Evolutionary conservation across 306 rosid genomes (phyloP).

Genomic region (Pterocarpus santalinus): DNA sequence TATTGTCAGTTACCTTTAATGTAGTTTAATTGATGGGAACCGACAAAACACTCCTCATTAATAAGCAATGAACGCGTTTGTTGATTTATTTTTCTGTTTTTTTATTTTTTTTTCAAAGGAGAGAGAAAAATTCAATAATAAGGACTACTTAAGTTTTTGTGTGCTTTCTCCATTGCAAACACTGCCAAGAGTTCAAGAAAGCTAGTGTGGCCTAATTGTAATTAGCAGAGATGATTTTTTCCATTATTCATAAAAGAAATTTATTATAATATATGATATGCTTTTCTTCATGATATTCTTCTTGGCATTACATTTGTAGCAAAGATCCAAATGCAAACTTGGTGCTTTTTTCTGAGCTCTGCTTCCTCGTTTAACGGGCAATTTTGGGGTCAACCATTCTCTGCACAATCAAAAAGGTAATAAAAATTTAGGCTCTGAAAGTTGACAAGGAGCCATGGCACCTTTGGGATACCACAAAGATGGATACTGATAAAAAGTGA

Average conservation of each 20-base stretch:
- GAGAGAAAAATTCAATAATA: constrained; percentile 15
- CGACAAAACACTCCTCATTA: constrained; percentile 44
- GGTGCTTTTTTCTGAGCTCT: constrained; percentile 22
- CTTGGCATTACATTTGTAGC: constrained; percentile 13
- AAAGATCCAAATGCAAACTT: constrained; percentile 12
- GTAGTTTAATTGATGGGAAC: constrained; percentile 42
- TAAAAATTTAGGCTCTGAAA: neutral
- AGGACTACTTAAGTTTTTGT: constrained; percentile 2
- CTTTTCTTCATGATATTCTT: constrained; percentile 11
- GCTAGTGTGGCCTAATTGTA: neutral
- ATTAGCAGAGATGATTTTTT: constrained; percentile 23
- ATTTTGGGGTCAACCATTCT: constrained; percentile 22
- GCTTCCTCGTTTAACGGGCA: constrained; percentile 8
- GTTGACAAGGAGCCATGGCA: constrained; percentile 2
- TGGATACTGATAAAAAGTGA: neutral
- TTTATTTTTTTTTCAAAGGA: constrained; percentile 17
- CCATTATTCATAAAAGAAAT: constrained; percentile 48
- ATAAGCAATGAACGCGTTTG: constrained; percentile 45
- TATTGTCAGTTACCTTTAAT: constrained; percentile 31
- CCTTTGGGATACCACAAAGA: neutral
- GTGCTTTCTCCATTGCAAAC: constrained; percentile 31
- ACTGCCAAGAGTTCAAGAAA: neutral
- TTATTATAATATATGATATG: neutral
- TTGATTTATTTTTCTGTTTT: neutral
- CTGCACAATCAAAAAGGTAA: neutral